A percentile compares a stretch with the other conserved stretches of the same genome.
Evolutionary conservation across 345 rosid species (phyloP).

Genomic region (Acer campestre): DNA sequence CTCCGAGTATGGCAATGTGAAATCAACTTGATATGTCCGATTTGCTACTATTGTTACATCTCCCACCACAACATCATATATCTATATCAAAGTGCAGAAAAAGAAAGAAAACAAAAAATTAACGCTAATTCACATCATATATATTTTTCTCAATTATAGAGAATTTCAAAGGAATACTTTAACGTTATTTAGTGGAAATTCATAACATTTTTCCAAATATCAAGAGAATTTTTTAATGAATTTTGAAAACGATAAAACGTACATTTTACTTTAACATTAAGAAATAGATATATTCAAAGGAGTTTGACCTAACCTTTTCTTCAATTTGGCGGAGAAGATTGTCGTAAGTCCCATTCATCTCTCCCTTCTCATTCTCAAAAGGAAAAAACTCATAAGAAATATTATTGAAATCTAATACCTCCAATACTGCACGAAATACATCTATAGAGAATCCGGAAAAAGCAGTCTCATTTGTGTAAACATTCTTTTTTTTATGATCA

Average conservation of each 20-base stretch:
- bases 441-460: conserved; percentile 36
- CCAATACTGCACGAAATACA: conserved; percentile 38
- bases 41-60: conserved; percentile 28
- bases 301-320: conserved; percentile 9
- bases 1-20: conserved; percentile 44
- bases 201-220: too few species aligned
- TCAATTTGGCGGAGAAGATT: conserved; percentile 26
- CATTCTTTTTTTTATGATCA: conserved; percentile 15
- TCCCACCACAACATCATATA: conserved; percentile 32
- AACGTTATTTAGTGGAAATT: too few species aligned
- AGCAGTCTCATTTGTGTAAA: not conserved
- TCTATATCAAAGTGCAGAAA: not conserved
- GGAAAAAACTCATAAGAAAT: conserved; percentile 26
- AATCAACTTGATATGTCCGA: conserved; percentile 32
- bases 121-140: not conserved
- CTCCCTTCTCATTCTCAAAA: conserved; percentile 17
- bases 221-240: too few species aligned
- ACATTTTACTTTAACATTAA: too few species aligned
- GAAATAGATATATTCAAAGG: too few species aligned
- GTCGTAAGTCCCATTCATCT: conserved; percentile 23
- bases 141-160: not conserved
- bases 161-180: too few species aligned
- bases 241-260: too few species aligned
- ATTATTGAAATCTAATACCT: conserved; percentile 20
- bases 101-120: not conserved